Percentiles rank a stretch among this genome's conserved stretches.
Conservation (phyloP, 176 grass and related monocot species). For the Carex scoparia region DNA sequence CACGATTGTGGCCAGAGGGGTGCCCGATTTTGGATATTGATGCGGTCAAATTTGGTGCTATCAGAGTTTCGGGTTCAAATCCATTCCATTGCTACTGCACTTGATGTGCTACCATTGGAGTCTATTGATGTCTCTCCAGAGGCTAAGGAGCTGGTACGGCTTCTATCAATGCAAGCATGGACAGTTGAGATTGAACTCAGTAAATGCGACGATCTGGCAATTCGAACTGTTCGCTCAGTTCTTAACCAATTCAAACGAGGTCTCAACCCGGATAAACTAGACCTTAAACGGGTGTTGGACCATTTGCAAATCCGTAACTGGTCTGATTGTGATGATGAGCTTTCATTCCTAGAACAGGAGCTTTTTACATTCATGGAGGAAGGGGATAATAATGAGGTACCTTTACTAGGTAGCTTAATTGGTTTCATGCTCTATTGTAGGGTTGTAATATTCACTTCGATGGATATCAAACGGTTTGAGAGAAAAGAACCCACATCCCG, state of each 20-base stretch:
- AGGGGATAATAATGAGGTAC: conserved; percentile 15
- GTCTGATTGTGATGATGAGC: conserved; percentile 74
- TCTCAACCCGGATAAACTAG: conserved; percentile 33
- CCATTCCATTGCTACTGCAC: conserved; percentile 42
- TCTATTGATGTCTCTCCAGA: conserved; percentile 25
- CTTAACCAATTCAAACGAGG: conserved; percentile 58
- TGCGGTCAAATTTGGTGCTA: conserved; percentile 39
- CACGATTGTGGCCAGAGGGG: conserved; percentile 45
- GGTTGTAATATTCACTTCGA: conserved; percentile 52
- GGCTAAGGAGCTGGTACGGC: conserved; percentile 46
- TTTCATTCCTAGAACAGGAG: conserved; percentile 45
- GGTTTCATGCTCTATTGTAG: conserved; percentile 78
- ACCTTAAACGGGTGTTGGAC: conserved; percentile 45
- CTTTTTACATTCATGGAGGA: conserved; percentile 23
- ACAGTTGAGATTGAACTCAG: conserved; percentile 28
- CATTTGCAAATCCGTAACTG: conserved; percentile 52
- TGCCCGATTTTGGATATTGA: conserved; percentile 57
- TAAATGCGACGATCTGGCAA: conserved; percentile 29
- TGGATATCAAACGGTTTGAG: conserved; percentile 25
- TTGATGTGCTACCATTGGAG: conserved; percentile 55
- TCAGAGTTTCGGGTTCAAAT: conserved; percentile 52
- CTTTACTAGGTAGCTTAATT: conserved; percentile 37
- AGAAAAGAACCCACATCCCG: neutral
- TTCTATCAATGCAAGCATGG: conserved; percentile 54
- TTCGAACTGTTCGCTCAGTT: conserved; percentile 46